Evolutionary conservation across 495 filamentous ascomycete genomes (phyloP).

Genomic region (Penicillium canariense): DNA sequence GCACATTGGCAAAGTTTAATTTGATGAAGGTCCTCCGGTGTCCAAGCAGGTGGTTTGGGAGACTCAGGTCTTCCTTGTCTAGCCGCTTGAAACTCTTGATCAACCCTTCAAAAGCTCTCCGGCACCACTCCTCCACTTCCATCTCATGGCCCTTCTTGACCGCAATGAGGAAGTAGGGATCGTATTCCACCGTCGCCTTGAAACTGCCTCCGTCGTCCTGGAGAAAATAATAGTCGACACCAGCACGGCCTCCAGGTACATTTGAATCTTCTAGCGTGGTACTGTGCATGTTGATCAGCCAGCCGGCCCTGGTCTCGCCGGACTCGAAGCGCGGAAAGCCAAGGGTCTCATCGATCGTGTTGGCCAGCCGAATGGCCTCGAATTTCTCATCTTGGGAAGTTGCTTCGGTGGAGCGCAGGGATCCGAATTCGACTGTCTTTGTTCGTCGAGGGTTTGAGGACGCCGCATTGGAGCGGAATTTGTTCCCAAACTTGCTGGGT

Average conservation of each 20-base stretch:
- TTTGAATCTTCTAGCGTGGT: slow-evolving; percentile 85
- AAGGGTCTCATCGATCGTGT: slow-evolving; percentile 90
- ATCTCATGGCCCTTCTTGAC: slow-evolving; percentile 82
- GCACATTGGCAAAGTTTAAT: slow-evolving; percentile 82
- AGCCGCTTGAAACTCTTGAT: slow-evolving; percentile 74
- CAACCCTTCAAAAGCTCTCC: slow-evolving; percentile 77
- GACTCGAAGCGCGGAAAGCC: slow-evolving; percentile 92
- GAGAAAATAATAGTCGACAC: slow-evolving; percentile 95
- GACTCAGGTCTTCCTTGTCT: slow-evolving; percentile 90
- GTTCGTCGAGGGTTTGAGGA: slow-evolving; percentile 55
- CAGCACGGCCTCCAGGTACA: slow-evolving; percentile 76
- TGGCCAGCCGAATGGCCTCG: slow-evolving; percentile 77
- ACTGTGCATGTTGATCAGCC: slow-evolving; percentile 93
- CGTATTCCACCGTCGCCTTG: slow-evolving; percentile 94
- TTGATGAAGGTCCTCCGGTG: slow-evolving; percentile 84
- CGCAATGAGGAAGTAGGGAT: slow-evolving; percentile 93
- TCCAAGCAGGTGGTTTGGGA: slow-evolving; percentile 94
- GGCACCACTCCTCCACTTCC: slow-evolving; percentile 95
- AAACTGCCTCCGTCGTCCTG: slow-evolving; percentile 91
- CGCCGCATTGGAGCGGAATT: slow-evolving; percentile 48
- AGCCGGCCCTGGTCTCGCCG: slow-evolving; percentile 80
- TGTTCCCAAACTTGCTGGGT: slow-evolving; percentile 54
- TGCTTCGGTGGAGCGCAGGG: slow-evolving; percentile 72
- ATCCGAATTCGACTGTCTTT: slow-evolving; percentile 74
- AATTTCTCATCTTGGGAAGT: slow-evolving; percentile 84